Percentiles rank a stretch among this genome's conserved stretches.
Conservation (phyloP, 805 yeast genomes). For the Cyberlindnera nakhonratchasimensis region DNA sequence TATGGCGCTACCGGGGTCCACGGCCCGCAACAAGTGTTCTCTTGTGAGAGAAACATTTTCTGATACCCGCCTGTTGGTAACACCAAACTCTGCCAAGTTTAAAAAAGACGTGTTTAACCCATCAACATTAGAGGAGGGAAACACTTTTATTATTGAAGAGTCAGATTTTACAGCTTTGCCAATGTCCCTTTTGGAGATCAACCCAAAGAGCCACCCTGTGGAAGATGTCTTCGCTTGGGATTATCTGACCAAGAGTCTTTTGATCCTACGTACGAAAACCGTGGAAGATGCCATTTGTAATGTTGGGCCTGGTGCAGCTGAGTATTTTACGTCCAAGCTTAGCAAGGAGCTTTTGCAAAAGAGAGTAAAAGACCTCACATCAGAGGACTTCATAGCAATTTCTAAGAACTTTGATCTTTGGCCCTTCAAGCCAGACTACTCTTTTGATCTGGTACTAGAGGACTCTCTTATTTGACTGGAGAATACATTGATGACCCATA, state of each 20-base stretch:
- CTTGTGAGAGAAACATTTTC: constrained; percentile 63
- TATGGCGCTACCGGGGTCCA: constrained; percentile 50
- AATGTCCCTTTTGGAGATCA: constrained; percentile 51
- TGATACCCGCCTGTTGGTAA: constrained; percentile 54
- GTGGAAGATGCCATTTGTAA: constrained; percentile 44
- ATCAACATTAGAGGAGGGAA: constrained; percentile 13
- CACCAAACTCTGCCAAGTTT: constrained; percentile 28
- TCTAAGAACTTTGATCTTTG: constrained; percentile 57
- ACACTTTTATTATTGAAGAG: constrained; percentile 26
- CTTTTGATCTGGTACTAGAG: constrained; percentile 32
- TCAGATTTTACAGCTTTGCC: constrained; percentile 29
- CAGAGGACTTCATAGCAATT: constrained; percentile 52
- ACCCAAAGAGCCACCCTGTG: constrained; percentile 42
- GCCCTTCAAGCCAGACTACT: constrained; percentile 80
- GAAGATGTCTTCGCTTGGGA: constrained; percentile 56
- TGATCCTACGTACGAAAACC: constrained; percentile 45
- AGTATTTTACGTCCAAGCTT: constrained; percentile 40
- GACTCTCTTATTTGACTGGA: background rate
- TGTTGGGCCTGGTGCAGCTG: constrained; percentile 81
- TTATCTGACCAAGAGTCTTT: constrained; percentile 58
- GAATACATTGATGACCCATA: no score
- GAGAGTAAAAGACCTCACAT: constrained; percentile 45
- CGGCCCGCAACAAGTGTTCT: constrained; percentile 57
- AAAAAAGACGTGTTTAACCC: constrained; percentile 20
- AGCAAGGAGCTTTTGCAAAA: constrained; percentile 39